Base-by-base conservation (phyloP, 2,329 filamentous ascomycete species). In the Akanthomyces uredinophilus region DNA sequence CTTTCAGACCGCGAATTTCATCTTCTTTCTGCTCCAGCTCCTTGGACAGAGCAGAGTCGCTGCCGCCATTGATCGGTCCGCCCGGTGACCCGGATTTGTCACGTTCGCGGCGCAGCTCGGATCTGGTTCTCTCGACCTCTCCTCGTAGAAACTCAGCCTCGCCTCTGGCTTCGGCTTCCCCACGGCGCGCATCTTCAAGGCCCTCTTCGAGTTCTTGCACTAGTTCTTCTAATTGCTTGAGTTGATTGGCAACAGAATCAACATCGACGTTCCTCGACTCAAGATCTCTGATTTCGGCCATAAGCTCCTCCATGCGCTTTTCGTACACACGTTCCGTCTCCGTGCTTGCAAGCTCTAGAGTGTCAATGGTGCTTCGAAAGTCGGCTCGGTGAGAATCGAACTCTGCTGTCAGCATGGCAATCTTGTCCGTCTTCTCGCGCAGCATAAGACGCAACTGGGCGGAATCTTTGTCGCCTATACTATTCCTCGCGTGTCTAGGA, bases 291-390 rank as follows among this genome's bases (percentile, higher is more conserved):
- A 96, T 82, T 69, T 98, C 93, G 63, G 88, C 84, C 76, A 95
- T 84, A 46, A 99, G 77, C 69, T 92, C 91, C 69, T 93, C 89
- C 64, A 98, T 91, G 76, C 91, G 90, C 74, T 92, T 90, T 73
- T 99, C 95, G 72, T 99, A 99, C 16, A 99, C 94, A 29, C 94
- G 85, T 75, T 97, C 90, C 0, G 95, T 99, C 77, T 99, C 95
- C 0, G 92, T 90, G 71, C 92, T 96, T 2, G 95, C 96, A 78
- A 98, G 85, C 74, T 99, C 95, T 56, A 99, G 81, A 0, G 94
- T 96, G 76, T 99, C 95, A 65, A 99, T 95, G 20, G 95, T 99
- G 74, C 91, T 96, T 67, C 95, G 83, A 76, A 99, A 99, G 74
- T 99, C 95, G 20, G 95, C 94, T 63, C 95, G 85, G 72, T 99